These are phyloP conservation scores for Starmera quercuum DNA, from an alignment of 805 yeast species.

Conservation along the genomic window DNA sequence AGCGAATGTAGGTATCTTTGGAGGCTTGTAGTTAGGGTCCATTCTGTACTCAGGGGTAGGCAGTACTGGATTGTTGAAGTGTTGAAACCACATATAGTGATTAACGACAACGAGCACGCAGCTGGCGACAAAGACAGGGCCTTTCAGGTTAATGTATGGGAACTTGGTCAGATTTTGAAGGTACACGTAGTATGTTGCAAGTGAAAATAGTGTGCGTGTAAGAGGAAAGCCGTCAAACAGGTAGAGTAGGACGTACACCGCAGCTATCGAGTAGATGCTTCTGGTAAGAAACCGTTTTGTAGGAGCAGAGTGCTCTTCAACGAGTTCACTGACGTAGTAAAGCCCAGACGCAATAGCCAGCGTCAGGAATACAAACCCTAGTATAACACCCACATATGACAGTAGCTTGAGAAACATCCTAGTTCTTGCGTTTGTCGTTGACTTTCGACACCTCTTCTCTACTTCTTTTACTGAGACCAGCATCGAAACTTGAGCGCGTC, in stretches of 20 bases:
- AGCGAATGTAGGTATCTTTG: slow-evolving; percentile 69
- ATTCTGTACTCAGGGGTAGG: slow-evolving; percentile 63
- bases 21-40: slow-evolving; percentile 50
- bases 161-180: slow-evolving; percentile 70
- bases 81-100: slow-evolving; percentile 85
- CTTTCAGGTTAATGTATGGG: slow-evolving; percentile 73
- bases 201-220: slow-evolving; percentile 54
- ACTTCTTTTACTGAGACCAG: no score
- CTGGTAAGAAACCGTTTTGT: slow-evolving; percentile 64
- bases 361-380: slow-evolving; percentile 56
- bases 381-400: slow-evolving; percentile 50
- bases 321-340: slow-evolving; percentile 84
- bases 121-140: slow-evolving; percentile 62
- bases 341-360: slow-evolving; percentile 82
- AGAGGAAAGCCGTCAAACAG: slow-evolving; percentile 78
- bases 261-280: slow-evolving; percentile 56
- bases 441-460: no score
- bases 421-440: not conserved
- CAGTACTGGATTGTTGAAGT: slow-evolving; percentile 60
- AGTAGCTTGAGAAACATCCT: slow-evolving; percentile 53
- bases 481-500: no score
- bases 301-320: slow-evolving; percentile 87
- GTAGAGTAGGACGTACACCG: slow-evolving; percentile 45
- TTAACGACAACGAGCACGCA: slow-evolving; percentile 69
- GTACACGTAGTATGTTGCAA: slow-evolving; percentile 66